Base-by-base conservation (phyloP, 2,329 filamentous ascomycete species). In the Chaetoscypha palmicola region DNA sequence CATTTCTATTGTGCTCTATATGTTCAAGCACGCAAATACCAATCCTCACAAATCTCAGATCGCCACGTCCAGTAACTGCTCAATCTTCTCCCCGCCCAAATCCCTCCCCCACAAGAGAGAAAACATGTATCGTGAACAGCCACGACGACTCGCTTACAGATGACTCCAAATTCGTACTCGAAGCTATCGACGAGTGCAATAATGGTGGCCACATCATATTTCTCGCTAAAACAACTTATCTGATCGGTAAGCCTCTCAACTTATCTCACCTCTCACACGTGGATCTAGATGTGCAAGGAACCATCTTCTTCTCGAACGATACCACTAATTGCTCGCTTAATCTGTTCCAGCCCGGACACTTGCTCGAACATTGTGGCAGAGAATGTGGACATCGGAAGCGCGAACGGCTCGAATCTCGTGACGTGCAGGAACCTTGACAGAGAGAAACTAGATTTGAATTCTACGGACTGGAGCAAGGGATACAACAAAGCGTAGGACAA, bases 251-350 rank as follows among this genome's bases (percentile, higher is more conserved):
- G 1, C 72, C 75, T 2, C 55, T 84, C 19, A 74, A 84, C 50
- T 60, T 84, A 49, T 80, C 75, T 0, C 80, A 79, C 58, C 64
- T 83, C 17, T 66, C 74, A 35, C 65, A 74, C 49, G 67, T 84
- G 14, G 80, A 84, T 58, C 62, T 83, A 5, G 72, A 74, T 47
- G 71, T 77, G 45, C 68, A 71, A 50, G 78, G 76, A 14, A 70
- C 68, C 17, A 68, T 83, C 20, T 64, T 71, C 41, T 84, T 84
- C 63, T 75, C 72, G 46, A 71, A 78, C 38, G 76, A 84, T 58
- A 78, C 77, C 2, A 71, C 77, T 52, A 83, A 83, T 63, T 85
- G 81, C 81, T 68, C 77, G 46, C 68, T 66, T n/a, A 69, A 41
- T 48, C 10, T 48, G 41, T 16, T 41, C 36, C 1, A 44, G 41